Evolutionary conservation across 2,329 filamentous ascomycete species (phyloP).

Genomic region (Fusarium sp.): DNA sequence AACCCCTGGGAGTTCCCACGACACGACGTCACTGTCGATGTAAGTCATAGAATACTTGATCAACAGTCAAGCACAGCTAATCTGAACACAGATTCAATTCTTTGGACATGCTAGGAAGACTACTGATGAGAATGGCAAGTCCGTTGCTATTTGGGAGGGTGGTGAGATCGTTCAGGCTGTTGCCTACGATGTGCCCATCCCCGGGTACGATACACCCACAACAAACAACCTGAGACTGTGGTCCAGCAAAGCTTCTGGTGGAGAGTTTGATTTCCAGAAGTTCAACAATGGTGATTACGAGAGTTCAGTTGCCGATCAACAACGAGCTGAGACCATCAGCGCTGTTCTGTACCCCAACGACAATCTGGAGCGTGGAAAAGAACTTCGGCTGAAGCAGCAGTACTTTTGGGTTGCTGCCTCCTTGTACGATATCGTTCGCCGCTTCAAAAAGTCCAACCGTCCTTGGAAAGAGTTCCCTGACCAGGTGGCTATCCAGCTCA

Average conservation of each 20-base stretch:
- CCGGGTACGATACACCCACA: slow-evolving; percentile 87
- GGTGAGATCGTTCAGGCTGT: slow-evolving; percentile 93
- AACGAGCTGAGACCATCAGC: slow-evolving; percentile 98
- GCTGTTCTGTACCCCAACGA: slow-evolving; percentile 98
- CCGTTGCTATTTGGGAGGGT: slow-evolving; percentile 83
- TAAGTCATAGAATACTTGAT: slow-evolving; percentile 51
- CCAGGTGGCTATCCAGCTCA: slow-evolving; percentile 96
- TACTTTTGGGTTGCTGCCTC: slow-evolving; percentile 99
- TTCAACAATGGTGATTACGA: slow-evolving; percentile 99
- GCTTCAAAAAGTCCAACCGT: slow-evolving; percentile 97
- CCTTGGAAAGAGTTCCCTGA: slow-evolving; percentile 93
- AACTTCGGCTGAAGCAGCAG: slow-evolving; percentile 97
- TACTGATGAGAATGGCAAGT: slow-evolving; percentile 81
- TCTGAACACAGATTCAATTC: slow-evolving; percentile 79
- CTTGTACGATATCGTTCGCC: slow-evolving; percentile 92
- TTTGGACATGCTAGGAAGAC: slow-evolving; percentile 85
- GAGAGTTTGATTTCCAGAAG: slow-evolving; percentile 99
- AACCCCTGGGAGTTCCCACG: slow-evolving; percentile 99
- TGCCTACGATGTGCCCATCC: slow-evolving; percentile 92
- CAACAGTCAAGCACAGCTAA: slow-evolving; percentile 10
- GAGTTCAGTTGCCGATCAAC: slow-evolving; percentile 96
- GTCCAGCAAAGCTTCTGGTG: slow-evolving; percentile 96
- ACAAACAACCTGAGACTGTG: slow-evolving; percentile 98
- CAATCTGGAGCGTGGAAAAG: slow-evolving; percentile 95
- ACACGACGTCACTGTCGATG: slow-evolving; percentile 93